Base-by-base conservation (phyloP, 2,329 filamentous ascomycete genomes). In the Furcasterigmium furcatum region DNA sequence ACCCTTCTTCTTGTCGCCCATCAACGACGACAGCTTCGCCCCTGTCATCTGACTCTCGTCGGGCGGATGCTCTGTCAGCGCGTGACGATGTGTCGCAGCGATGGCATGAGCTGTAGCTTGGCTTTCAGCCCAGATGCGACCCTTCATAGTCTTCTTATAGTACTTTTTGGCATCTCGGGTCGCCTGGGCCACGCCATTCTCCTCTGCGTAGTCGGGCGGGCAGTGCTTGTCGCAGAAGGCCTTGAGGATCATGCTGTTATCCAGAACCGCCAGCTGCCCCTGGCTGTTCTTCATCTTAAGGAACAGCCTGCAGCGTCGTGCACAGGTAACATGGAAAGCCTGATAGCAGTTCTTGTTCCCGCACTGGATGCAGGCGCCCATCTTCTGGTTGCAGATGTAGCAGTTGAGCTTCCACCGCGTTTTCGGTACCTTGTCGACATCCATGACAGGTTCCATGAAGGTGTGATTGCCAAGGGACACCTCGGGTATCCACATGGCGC, bases 321-420 rank as follows among this genome's bases (percentile, higher is more conserved):
- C 94, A 63, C 94, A 99, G 5, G 94, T 97, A 45, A 96, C 91
- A 66, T 99, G 94, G 64, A 99, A 99, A 9, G 94, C 94, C 59
- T 92, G 86, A 61, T 95, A 99, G 66, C 94, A 99, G 50, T 87
- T 89, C 67, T 96, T 97, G 71, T 97, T 96, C 49, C 91, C 90
- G 66, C 94, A 99, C 65, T 99, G 94, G 49, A 99, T 96, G 65
- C 92, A 97, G 34, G 94, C 92, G 19, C 94, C 94, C 94, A 99
- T 99, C 57, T 85, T 87, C 67, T 99, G 94, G 54, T 91, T 87
- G 70, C 94, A 99, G 46, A 99, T 95, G 65, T 99, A 99, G 70
- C 94, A 99, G 34, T 81, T 85, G 60, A 96, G 73, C 64, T 88
- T 95, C 94, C 94, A 99, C 51, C 94, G 81, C 50, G 85, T 91